Conservation (phyloP, 352 stramenopile species). For the Nannochloropsis limnetica region DNA sequence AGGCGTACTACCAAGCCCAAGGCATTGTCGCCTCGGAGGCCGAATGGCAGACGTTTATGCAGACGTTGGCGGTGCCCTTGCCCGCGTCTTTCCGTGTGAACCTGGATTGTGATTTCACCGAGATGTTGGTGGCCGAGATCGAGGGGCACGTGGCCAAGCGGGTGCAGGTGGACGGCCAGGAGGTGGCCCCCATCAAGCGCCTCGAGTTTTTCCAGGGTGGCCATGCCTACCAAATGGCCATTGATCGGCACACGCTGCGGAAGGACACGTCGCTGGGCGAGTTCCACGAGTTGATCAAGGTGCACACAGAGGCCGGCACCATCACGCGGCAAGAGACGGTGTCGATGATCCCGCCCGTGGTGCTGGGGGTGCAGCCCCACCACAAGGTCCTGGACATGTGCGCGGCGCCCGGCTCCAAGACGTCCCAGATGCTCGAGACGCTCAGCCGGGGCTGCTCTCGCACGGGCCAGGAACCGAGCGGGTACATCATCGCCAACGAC, state of each 20-base stretch:
- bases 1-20: constrained; percentile 71
- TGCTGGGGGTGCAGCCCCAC: constrained; percentile 82
- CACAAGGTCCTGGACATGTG: constrained; percentile 93
- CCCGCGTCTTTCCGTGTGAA: constrained; percentile 85
- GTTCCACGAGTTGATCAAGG: constrained; percentile 91
- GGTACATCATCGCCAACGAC: constrained; percentile 56
- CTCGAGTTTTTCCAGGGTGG: constrained; percentile 80
- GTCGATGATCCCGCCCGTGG: constrained; percentile 96
- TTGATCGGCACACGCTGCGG: constrained; percentile 42
- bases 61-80: constrained; percentile 70
- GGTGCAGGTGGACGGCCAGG: constrained; percentile 46
- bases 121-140: constrained; percentile 49
- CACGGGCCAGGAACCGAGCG: constrained; percentile 5
- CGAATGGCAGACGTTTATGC: constrained; percentile 82
- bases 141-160: constrained; percentile 40
- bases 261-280: constrained; percentile 56
- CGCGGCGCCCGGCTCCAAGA: constrained; percentile 96
- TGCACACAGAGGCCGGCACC: constrained; percentile 78
- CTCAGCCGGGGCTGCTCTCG: constrained; percentile 40
- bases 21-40: constrained; percentile 60
- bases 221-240: constrained; percentile 73
- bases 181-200: constrained; percentile 49
- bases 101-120: constrained; percentile 74
- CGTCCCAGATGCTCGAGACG: constrained; percentile 89
- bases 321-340: constrained; percentile 97